phyloP scores from a whole-genome alignment of 768 basidiomycete genomes.

The Mycena sanguinolenta region DNA sequence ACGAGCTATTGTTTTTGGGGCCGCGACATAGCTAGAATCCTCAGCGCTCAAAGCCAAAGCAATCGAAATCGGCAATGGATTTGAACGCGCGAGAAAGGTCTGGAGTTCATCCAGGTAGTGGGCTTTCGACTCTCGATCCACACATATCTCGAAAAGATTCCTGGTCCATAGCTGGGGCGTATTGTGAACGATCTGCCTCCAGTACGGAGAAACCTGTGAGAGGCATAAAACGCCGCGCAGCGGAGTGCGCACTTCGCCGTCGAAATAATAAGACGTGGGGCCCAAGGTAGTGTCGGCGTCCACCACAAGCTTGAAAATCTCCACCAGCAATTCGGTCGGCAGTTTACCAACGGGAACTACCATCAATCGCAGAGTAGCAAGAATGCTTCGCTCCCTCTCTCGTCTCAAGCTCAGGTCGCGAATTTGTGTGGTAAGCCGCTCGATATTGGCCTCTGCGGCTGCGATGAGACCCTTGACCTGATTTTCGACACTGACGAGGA shows the following conservation, averaged over 20 bases:
- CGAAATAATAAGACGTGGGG: too few relatives aligned
- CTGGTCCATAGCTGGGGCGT: background rate
- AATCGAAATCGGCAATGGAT: background rate
- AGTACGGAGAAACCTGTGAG: too few relatives aligned
- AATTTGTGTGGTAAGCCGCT: too few relatives aligned
- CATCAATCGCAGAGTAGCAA: background rate
- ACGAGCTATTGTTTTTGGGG: background rate
- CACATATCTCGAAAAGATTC: background rate
- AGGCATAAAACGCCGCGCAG: background rate
- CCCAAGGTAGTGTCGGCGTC: background rate
- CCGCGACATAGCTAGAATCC: background rate
- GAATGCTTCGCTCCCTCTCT: too few relatives aligned
- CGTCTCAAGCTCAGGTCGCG: too few relatives aligned
- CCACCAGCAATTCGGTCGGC: too few relatives aligned
- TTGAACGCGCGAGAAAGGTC: background rate
- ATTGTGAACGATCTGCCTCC: constrained; percentile 4
- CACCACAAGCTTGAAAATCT: too few relatives aligned
- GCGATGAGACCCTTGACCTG: too few relatives aligned
- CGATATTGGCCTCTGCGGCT: too few relatives aligned
- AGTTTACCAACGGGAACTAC: constrained; percentile 8
- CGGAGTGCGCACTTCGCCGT: background rate
- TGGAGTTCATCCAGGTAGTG: background rate
- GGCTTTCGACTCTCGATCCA: background rate
- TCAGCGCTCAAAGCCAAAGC: background rate
- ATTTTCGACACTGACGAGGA: too few relatives aligned